Percentiles rank a stretch among this genome's conserved stretches.
Conservation (phyloP, 73 alveolate genomes). For the Tetrahymena elliotti region DNA sequence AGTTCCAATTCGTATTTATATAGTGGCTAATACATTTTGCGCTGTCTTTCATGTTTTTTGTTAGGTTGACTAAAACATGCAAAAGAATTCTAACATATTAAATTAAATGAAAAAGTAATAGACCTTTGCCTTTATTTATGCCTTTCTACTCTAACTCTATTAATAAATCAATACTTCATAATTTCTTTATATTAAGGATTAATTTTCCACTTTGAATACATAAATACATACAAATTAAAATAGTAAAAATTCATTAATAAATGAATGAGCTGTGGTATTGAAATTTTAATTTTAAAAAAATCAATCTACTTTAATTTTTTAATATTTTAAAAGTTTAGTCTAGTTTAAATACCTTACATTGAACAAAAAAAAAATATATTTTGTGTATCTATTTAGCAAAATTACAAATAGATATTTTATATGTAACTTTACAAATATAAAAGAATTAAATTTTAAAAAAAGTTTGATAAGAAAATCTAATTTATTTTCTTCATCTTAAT, state of each 20-base stretch:
- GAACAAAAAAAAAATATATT: no score
- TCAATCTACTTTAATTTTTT: background rate
- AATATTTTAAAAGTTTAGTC: no score
- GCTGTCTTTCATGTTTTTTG: background rate
- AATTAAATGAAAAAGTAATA: background rate
- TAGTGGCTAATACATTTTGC: background rate
- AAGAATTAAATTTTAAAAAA: no score
- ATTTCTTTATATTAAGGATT: background rate
- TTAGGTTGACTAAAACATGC: background rate
- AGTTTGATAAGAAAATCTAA: no score
- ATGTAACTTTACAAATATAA: no score
- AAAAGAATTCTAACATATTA: background rate
- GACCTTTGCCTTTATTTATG: background rate
- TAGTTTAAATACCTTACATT: no score
- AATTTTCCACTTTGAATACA: no score
- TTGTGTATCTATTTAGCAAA: background rate
- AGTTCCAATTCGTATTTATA: background rate
- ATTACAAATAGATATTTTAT: no score
- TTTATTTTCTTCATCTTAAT: no score
- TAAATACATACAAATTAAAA: no score
- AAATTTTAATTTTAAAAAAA: no score
- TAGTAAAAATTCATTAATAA: background rate
- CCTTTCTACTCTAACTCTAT: background rate
- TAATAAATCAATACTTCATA: no score
- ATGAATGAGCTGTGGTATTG: background rate